These are phyloP conservation scores for Cenchrus purpureus DNA, from an alignment of 176 grass and related monocot species.

Conservation along the genomic window DNA sequence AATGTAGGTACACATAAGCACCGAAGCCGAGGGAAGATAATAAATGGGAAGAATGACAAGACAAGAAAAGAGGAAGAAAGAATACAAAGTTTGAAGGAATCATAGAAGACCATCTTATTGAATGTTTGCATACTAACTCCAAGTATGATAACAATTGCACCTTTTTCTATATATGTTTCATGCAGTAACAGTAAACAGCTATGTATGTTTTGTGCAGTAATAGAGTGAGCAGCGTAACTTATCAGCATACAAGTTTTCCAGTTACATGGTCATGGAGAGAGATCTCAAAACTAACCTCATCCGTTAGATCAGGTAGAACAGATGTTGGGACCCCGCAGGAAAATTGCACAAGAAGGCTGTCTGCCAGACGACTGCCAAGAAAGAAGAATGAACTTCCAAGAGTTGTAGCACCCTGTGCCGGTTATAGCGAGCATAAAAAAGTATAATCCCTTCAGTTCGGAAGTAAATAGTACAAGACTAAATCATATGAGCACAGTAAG, in stretches of 20 bases:
- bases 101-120: background rate
- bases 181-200: background rate
- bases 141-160: background rate
- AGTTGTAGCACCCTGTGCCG: slow-evolving; percentile 69
- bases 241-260: background rate
- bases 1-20: background rate
- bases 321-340: slow-evolving; percentile 57
- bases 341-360: slow-evolving; percentile 97
- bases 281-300: slow-evolving; percentile 66
- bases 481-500: slow-evolving; percentile 35
- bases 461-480: slow-evolving; percentile 8
- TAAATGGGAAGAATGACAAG: slow-evolving; percentile 6
- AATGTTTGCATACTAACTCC: background rate
- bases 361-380: slow-evolving; percentile 89
- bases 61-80: background rate
- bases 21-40: background rate
- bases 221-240: background rate
- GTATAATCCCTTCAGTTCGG: background rate
- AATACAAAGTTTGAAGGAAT: too few species aligned
- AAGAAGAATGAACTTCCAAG: slow-evolving; percentile 93
- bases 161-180: background rate
- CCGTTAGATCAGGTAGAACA: slow-evolving; percentile 49
- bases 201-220: background rate
- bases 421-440: slow-evolving; percentile 12
- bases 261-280: background rate